Base-by-base conservation (phyloP, 192 early-diverging fungal species). In the Mortierella alpina region DNA sequence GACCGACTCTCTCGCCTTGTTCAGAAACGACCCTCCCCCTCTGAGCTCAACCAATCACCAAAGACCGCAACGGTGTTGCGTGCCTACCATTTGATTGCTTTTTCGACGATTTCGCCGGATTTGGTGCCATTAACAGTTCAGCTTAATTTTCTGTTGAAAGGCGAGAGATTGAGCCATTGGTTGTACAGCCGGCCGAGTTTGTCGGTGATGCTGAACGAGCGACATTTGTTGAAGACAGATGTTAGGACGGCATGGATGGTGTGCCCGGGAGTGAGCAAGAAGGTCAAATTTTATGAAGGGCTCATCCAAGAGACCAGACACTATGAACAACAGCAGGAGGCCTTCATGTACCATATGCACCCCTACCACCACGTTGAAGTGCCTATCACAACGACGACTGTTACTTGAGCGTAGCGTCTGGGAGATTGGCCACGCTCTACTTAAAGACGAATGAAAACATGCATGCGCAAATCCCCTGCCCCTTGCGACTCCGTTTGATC, bases 241-340 rank as follows among this genome's bases (percentile, higher is more conserved):
- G 72, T 67, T 10, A 46, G 72, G 15, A 74, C 72, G 42, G 72
- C 72, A 0, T 74, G 72, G 72, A 74, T 74, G 72, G 72, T 74
- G 4, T 74, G 72, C 48, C 72, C 72, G 5, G 72, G 72, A 0
- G 72, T 74, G 41, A 52, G 23, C 44, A 40, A 66, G 20, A 74
- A 74, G 22, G 72, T 74, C 13, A n/a, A 59, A 41, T 74, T 74
- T 66, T 74, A 67, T 31, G 72, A 74, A n/a, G 50, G 58, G 1
- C 49, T 74, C 51, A 74, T 74, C 20, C 72, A 74, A 14, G 64
- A 74, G 40, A 46, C 42, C 2, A 51, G 72, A 40, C 8, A 44
- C 18, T 67, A 74, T 56, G 58, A 67, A 17, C 57, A 66, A 15
- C 72, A 74, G 45, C 56, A 52, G 44, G 58, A 67, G 17, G 42